Evolutionary conservation across 148 eudicot genomes (phyloP), one percentile per base, ranked within the genome.

Genomic region (Salicornia ramosissima): DNA sequence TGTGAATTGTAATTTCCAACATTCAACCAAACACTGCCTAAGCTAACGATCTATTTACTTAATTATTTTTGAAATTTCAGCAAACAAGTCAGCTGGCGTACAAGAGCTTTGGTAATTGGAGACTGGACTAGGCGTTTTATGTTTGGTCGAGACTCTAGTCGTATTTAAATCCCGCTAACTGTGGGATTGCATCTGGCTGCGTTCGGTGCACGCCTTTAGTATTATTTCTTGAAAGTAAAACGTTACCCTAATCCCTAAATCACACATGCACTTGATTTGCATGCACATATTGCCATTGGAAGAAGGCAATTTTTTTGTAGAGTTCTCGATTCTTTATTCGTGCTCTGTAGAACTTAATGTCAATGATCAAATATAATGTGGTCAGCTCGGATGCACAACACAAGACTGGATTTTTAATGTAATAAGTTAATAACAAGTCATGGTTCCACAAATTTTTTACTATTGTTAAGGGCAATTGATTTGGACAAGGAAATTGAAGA

Each of bases 41-140:
- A 8, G n/a, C n/a, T n/a, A n/a, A n/a, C n/a, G n/a, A n/a, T n/a
- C n/a, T 36, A 36, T 36, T 36, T 4, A 36, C 40, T 18, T 25
- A 1, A 33, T 12, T 10, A 31, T 0, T 34, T 43, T 16, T 4
- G 2, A 28, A 19, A 73, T 43, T 68, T 52, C 92, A 91, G 97
- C 86, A 91, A 86, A 75, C 91, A 76, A 80, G 91, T 91, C 16
- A 91, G 97, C 84, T 88, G 94, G 94, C 89, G 97, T 71, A 88
- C 94, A 57, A 85, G 97, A 77, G 84, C 85, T 0, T 77, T 86
- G 75, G 94, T 91, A 77, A 79, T 91, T 39, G 80, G 86, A 14
- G 94, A 91, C 75, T 91, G 97, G 97, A 71, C 47, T 12, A 85
- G 89, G 73, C 86, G 94, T 47, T 91, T 83, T 80, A 64, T 86